phyloP scores from a whole-genome alignment of 1,284 basidiomycete species.

The Naganishia albida region DNA sequence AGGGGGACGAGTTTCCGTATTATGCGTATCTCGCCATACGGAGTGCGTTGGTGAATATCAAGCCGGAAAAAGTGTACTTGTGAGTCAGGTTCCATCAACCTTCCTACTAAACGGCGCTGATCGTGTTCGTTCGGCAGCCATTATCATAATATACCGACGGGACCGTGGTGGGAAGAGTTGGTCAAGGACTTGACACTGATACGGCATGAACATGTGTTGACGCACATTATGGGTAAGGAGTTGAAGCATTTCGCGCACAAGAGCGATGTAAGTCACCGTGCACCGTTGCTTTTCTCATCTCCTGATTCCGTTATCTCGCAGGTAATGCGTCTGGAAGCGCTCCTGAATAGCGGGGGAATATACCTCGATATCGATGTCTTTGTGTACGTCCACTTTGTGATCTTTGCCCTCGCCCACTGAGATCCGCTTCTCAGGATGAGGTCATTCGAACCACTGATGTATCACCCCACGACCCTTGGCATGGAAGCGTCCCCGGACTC shows the following conservation, averaged over 20 bases:
- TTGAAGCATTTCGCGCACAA: slow-evolving; percentile 53
- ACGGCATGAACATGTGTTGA: slow-evolving; percentile 42
- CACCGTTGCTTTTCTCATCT: not conserved
- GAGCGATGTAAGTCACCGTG: slow-evolving; percentile 43
- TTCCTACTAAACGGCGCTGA: not conserved
- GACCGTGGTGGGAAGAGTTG: slow-evolving; percentile 53
- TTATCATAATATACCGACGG: slow-evolving; percentile 51
- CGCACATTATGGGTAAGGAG: slow-evolving; percentile 44
- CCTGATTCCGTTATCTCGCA: slow-evolving; percentile 9
- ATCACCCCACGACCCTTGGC: slow-evolving; percentile 53
- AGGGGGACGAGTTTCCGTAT: slow-evolving; percentile 52
- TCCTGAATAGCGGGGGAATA: slow-evolving; percentile 55
- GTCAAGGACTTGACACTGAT: slow-evolving; percentile 48
- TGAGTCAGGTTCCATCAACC: slow-evolving; percentile 36
- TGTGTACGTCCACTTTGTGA: slow-evolving; percentile 42
- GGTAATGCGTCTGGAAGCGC: slow-evolving; percentile 48
- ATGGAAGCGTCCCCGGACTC: slow-evolving; percentile 55
- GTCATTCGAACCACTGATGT: slow-evolving; percentile 49
- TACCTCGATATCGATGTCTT: slow-evolving; percentile 58
- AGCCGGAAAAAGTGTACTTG: slow-evolving; percentile 54
- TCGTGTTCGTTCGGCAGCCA: slow-evolving; percentile 40
- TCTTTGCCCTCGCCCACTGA: not conserved
- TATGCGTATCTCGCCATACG: slow-evolving; percentile 56
- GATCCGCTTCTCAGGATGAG: slow-evolving; percentile 37
- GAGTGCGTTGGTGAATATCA: slow-evolving; percentile 53